Conservation (phyloP, 495 filamentous ascomycete genomes). For the Hypomontagnella submonticulosa region DNA sequence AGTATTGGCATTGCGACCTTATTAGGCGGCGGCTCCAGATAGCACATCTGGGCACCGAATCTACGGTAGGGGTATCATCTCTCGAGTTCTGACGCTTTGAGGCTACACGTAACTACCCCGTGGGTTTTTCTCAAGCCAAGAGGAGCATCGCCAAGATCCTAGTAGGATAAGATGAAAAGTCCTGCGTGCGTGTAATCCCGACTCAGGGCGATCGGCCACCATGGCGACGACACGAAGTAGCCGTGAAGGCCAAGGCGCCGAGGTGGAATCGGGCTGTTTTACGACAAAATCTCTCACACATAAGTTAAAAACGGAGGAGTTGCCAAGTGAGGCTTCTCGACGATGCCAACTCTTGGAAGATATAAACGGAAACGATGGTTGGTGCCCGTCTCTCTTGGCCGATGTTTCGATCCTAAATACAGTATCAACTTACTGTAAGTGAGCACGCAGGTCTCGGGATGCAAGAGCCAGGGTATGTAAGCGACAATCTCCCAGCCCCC, state of each 20-base stretch:
- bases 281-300: slow-evolving; percentile 24
- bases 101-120: slow-evolving; percentile 14
- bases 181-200: slow-evolving; percentile 9
- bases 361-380: slow-evolving; percentile 25
- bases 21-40: slow-evolving; percentile 10
- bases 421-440: slow-evolving; percentile 5
- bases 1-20: slow-evolving; percentile 34
- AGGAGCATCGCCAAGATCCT: slow-evolving; percentile 23
- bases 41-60: slow-evolving; percentile 5
- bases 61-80: slow-evolving; percentile 9
- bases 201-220: background rate
- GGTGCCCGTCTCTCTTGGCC: slow-evolving; percentile 39
- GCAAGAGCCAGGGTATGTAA: background rate
- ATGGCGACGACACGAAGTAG: slow-evolving; percentile 20
- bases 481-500: background rate
- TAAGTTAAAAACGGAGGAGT: slow-evolving; percentile 10
- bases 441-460: background rate
- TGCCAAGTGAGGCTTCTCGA: slow-evolving; percentile 30
- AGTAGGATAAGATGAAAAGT: slow-evolving; percentile 21
- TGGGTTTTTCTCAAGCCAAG: slow-evolving; percentile 27
- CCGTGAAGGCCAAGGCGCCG: slow-evolving; percentile 26
- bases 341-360: slow-evolving; percentile 18
- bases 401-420: slow-evolving; percentile 32
- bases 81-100: slow-evolving; percentile 3
- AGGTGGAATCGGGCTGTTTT: slow-evolving; percentile 21